phyloP scores from a whole-genome alignment of 768 basidiomycete species.

The Lenzites betulinus region DNA sequence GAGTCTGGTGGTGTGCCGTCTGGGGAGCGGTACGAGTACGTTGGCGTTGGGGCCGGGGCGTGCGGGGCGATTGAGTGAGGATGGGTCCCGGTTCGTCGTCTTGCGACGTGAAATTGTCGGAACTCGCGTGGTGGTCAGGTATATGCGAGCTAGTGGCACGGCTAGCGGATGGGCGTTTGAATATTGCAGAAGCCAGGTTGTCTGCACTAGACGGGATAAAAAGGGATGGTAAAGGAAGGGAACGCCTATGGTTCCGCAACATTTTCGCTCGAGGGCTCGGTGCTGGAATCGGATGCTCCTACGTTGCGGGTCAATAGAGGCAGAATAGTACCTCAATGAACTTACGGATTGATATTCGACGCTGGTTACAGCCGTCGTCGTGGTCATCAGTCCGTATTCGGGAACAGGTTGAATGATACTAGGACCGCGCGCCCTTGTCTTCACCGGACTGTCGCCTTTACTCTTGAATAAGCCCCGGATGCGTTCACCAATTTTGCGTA shows the following conservation, averaged over 20 bases:
- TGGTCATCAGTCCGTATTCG: conserved; percentile 23
- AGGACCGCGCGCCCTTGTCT: conserved; percentile 14
- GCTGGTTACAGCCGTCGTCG: conserved; percentile 25
- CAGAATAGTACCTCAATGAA: not conserved
- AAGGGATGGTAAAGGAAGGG: conserved; percentile 12
- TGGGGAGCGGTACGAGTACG: conserved; percentile 16
- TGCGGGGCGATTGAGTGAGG: not conserved
- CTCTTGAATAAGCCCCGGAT: conserved; percentile 21
- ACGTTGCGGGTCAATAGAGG: not conserved
- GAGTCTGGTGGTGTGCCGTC: conserved; percentile 2
- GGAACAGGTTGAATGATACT: not conserved
- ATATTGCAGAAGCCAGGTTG: not conserved
- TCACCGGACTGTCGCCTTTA: conserved; percentile 33
- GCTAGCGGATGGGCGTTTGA: not conserved
- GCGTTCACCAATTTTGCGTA: conserved; percentile 20
- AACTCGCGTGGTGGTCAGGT: not conserved
- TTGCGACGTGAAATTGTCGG: not conserved
- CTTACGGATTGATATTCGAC: conserved; percentile 31
- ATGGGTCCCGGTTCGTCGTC: not conserved
- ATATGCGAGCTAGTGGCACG: not conserved
- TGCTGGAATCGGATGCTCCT: conserved; percentile 31
- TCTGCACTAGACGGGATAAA: not conserved
- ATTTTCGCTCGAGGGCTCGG: conserved; percentile 14
- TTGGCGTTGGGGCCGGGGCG: conserved; percentile 6
- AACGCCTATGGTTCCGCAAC: conserved; percentile 16